Evolutionary conservation across 352 stramenopile genomes (phyloP).

Genomic region (Phytophthora crassamura): DNA sequence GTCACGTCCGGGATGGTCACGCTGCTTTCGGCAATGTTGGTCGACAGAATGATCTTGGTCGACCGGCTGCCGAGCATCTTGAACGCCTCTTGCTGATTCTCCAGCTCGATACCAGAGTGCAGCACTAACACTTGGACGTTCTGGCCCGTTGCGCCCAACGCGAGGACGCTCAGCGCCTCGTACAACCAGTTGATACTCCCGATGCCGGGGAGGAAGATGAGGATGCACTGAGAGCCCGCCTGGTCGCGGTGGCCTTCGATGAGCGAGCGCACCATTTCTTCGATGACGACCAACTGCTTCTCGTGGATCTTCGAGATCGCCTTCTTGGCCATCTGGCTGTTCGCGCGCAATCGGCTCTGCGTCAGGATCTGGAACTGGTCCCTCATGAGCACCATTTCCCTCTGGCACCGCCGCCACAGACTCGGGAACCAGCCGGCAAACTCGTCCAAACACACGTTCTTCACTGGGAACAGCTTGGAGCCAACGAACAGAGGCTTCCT

Average conservation of each 20-base stretch:
- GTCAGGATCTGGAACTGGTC: conserved; percentile 49
- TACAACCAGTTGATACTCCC: conserved; percentile 93
- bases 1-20: conserved; percentile 96
- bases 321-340: conserved; percentile 54
- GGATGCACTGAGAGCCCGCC: conserved; percentile 75
- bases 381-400: conserved; percentile 54
- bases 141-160: conserved; percentile 22
- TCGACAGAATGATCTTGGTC: conserved; percentile 95
- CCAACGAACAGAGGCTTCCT: conserved; percentile 82
- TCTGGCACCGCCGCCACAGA: conserved; percentile 39
- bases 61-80: conserved; percentile 47
- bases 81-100: conserved; percentile 80
- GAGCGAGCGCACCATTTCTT: conserved; percentile 62
- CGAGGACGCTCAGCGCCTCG: conserved; percentile 64
- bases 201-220: conserved; percentile 97
- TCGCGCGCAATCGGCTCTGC: conserved; percentile 38
- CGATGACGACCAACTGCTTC: conserved; percentile 62
- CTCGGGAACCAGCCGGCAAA: conserved; percentile 51
- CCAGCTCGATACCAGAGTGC: conserved; percentile 76
- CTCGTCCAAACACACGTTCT: conserved; percentile 71
- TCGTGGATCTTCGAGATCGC: conserved; percentile 72
- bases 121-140: conserved; percentile 64
- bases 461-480: conserved; percentile 79
- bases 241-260: conserved; percentile 54
- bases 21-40: conserved; percentile 97